Base-by-base conservation (phyloP, 768 basidiomycete species). In the Boletus insuetus region DNA sequence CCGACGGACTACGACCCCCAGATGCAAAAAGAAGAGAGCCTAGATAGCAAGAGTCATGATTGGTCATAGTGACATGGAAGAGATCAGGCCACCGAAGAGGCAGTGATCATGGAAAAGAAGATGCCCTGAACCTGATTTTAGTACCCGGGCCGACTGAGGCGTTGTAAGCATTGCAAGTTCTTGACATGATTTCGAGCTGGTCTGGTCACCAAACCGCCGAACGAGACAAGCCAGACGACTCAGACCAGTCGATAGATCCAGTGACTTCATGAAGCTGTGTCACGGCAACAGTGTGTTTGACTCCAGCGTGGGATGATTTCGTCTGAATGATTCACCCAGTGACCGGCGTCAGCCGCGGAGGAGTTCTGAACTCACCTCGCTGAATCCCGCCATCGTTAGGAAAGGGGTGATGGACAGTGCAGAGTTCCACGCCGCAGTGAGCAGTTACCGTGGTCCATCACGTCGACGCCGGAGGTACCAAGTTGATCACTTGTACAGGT, bases 361-460 rank as follows among this genome's bases (percentile, higher is more conserved):
- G 26, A 26, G 26, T 29, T 29, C 9, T 29, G 29, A 29, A 29
- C 29, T 35, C 34, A 29, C 37, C n/a, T 44, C 31, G 10, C 41
- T 38, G 32, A 49, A 31, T 44, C 26, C 20, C 35, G 14, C 24
- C n/a, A 3, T n/a, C 11, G 32, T 42, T 20, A 12, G 31, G 3
- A 39, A 20, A 11, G 16, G 49, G 52, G 39, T 31, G 19, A 83
- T 85, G 79, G 83, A 85, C 56, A 78, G 75, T 35, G 84, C 82
- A 40, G 81, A 84, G 65, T 86, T 86, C 60, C 84, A 86, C 51
- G 81, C 82, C 42, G 76, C 80, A 50, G 83, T 83, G 64, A 41
- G 79, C 58, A 64, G 20, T 24, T 19, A 35, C 29, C 29, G 29
- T 29, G 29, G 7, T 14, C 8, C 39, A 16, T 38, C 2, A 34